phyloP scores from a whole-genome alignment of 768 basidiomycete species.

The Cantharellus anzutake region DNA sequence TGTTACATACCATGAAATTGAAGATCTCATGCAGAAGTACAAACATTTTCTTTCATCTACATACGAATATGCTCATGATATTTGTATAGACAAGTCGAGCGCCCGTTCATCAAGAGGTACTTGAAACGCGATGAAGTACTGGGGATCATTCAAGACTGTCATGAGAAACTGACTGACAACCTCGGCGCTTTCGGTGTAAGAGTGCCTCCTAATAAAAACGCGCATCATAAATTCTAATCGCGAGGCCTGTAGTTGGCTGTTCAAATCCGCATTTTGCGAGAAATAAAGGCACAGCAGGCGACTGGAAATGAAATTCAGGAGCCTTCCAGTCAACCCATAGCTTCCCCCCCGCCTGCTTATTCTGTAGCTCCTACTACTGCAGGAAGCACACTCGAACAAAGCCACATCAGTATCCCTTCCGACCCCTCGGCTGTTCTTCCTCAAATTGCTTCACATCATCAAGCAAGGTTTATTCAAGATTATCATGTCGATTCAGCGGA shows the following conservation, averaged over 20 bases:
- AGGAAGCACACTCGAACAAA: too few species aligned
- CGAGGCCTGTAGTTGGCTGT: conserved; percentile 17
- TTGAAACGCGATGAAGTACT: conserved; percentile 53
- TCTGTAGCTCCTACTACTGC: too few species aligned
- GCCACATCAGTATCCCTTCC: neutral
- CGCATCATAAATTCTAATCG: neutral
- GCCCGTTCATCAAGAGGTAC: conserved; percentile 64
- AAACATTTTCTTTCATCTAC: conserved; percentile 9
- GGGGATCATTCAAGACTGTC: conserved; percentile 31
- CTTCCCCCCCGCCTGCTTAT: too few species aligned
- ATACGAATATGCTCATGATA: neutral
- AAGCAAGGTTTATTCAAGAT: neutral
- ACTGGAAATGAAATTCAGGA: neutral
- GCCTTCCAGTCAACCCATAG: too few species aligned
- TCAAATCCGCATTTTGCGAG: conserved; percentile 35
- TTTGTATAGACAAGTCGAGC: conserved; percentile 34
- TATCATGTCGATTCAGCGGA: conserved; percentile 31
- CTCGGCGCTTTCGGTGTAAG: conserved; percentile 35
- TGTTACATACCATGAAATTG: conserved; percentile 10
- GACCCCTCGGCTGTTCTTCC: neutral
- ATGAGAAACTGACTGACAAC: conserved; percentile 33
- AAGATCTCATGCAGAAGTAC: conserved; percentile 13
- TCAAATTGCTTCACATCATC: neutral
- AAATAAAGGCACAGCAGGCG: conserved; percentile 22
- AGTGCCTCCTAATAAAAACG: conserved; percentile 9